phyloP scores from a whole-genome alignment of 176 grass and related monocot genomes.

The Zoysia pacifica region DNA sequence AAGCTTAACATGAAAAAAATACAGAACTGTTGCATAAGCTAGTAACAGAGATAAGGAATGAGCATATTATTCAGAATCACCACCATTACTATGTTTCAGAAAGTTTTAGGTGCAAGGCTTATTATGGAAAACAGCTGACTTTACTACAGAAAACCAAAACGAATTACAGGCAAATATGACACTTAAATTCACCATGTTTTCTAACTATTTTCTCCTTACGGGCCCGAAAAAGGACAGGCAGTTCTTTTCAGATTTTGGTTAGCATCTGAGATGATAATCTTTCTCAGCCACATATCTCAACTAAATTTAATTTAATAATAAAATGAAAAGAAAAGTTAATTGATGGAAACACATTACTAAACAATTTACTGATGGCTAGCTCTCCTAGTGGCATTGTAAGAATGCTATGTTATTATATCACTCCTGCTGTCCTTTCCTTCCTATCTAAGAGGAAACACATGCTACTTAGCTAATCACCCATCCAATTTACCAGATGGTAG shows the following conservation, averaged over 20 bases:
- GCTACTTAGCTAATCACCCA: slow-evolving; percentile 10
- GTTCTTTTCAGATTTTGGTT: neutral
- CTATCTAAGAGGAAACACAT: neutral
- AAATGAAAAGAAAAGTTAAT: neutral
- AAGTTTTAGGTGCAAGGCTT: neutral
- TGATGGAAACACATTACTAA: neutral
- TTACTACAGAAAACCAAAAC: slow-evolving; percentile 8
- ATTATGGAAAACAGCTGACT: neutral
- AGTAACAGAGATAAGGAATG: slow-evolving; percentile 12
- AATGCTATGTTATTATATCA: neutral
- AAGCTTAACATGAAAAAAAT: slow-evolving; percentile 25
- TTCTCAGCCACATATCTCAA: neutral
- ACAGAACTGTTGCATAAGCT: neutral
- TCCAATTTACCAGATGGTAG: neutral
- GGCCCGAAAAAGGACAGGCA: neutral
- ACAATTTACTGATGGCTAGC: neutral
- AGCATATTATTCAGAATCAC: slow-evolving; percentile 20
- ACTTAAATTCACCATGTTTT: neutral
- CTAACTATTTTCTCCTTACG: neutral
- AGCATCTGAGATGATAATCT: neutral
- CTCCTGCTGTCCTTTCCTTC: neutral
- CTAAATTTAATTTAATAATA: neutral
- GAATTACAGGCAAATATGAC: neutral
- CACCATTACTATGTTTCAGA: slow-evolving; percentile 14
- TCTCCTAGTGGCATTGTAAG: neutral